A percentile compares a stretch with the other conserved stretches of the same genome.
These are phyloP conservation scores for Vitis hybrid DNA, from an alignment of 177 flowering plant genomes.

Conservation along the genomic window DNA sequence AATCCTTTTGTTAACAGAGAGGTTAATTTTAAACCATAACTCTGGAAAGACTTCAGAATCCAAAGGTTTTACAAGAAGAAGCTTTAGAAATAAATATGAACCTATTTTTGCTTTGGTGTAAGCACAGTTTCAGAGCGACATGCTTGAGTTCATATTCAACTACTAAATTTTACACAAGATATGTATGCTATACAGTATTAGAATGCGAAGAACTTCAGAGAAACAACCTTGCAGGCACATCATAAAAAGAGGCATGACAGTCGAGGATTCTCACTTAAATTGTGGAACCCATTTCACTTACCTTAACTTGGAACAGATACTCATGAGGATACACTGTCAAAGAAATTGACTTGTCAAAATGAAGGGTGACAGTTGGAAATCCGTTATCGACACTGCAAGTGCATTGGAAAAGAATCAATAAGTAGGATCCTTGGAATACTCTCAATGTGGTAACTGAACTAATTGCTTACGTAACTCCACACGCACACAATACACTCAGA, in stretches of 20 bases:
- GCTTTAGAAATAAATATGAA: too few relatives aligned
- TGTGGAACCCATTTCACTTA: conserved; percentile 16
- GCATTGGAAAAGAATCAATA: background rate
- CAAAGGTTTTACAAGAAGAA: too few relatives aligned
- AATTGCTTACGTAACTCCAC: too few relatives aligned
- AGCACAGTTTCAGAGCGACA: too few relatives aligned
- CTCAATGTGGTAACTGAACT: too few relatives aligned
- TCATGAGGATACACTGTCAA: conserved; percentile 61
- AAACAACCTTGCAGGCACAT: background rate
- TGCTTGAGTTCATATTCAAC: too few relatives aligned
- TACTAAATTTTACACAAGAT: background rate
- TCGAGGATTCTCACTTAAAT: background rate
- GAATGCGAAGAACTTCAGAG: background rate
- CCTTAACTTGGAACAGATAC: conserved; percentile 49
- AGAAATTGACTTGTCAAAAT: conserved; percentile 47
- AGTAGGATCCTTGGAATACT: background rate
- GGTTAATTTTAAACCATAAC: too few relatives aligned
- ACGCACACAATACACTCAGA: too few relatives aligned
- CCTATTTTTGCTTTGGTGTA: too few relatives aligned
- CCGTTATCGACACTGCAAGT: conserved; percentile 65
- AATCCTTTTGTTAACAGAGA: too few relatives aligned
- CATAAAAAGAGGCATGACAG: background rate
- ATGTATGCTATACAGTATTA: background rate
- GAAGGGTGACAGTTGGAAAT: conserved; percentile 54
- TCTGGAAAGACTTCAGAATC: too few relatives aligned